Evolutionary conservation across 2,329 filamentous ascomycete genomes (phyloP), one percentile per base, ranked within the genome.

Genomic region (Cercospora brassicicola): DNA sequence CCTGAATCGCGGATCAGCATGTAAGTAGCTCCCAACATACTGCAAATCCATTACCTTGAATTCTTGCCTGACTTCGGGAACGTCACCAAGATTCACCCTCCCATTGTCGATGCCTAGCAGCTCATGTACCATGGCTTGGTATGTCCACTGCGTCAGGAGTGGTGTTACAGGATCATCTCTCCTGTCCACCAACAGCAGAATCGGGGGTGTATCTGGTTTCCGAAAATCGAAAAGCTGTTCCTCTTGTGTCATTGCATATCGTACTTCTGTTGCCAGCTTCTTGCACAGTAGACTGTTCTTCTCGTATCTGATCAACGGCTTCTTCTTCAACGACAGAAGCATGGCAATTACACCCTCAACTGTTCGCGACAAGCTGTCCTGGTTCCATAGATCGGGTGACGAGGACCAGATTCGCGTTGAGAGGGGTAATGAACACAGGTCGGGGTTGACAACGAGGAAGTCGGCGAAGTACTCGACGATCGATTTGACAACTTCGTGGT

Each of bases 71-170:
- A 77, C 75, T 18, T 76, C 75, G 3, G 74, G 75, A 18, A 77
- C 75, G 65, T 92, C 87, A 70, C 90, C 91, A 36, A 99, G 84
- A 76, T 97, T 91, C 0, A 99, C 95, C 61, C 94, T 88, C n/a
- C 95, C 95, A 78, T 98, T 98, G 67, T 91, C 88, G 72, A 99
- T 97, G 4, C 95, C 95, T 11, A 99, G 84, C 1, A 98, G 83
- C 76, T 99, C 95, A 78, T 99, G 95, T 0, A 99, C 95, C 94
- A 99, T 99, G n/a, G 95, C 95, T 81, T 99, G 95, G 77, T 99
- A 99, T 28, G 95, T 99, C 95, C 95, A 99, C 78, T 99, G 95
- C 2, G 93, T 97, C 59, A 99, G 85, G 10, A 99, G 83, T 0
- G 95, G 95, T 3, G 95, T 99, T 61, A 98, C 91, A 0, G 95